Evolutionary conservation across 495 filamentous ascomycete genomes (phyloP).

Genomic region (Penicillium subrubescens): DNA sequence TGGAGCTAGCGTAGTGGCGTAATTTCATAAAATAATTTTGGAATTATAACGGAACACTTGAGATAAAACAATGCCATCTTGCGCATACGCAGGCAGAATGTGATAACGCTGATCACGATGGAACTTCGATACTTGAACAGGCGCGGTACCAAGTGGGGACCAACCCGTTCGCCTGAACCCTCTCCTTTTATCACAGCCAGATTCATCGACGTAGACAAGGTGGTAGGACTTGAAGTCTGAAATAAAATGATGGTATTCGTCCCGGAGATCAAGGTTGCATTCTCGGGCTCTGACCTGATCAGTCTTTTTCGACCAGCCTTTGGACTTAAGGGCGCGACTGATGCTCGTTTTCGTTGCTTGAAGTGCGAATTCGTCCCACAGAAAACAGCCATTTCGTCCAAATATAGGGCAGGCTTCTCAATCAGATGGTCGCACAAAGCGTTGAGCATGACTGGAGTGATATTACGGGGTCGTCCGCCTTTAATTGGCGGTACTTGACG

Average conservation of each 20-base stretch:
- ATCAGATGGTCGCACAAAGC: slow-evolving; percentile 19
- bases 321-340: neutral
- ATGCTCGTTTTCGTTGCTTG: neutral
- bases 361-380: slow-evolving; percentile 22
- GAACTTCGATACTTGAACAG: slow-evolving; percentile 35
- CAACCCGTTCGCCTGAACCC: slow-evolving; percentile 1
- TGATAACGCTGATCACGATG: slow-evolving; percentile 35
- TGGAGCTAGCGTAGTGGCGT: too few species aligned
- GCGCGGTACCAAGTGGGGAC: slow-evolving; percentile 32
- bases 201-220: neutral
- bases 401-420: slow-evolving; percentile 23
- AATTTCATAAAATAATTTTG: too few species aligned
- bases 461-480: neutral
- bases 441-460: slow-evolving; percentile 6
- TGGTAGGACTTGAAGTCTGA: slow-evolving; percentile 31
- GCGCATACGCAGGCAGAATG: slow-evolving; percentile 39
- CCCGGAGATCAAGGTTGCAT: slow-evolving; percentile 35
- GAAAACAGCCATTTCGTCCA: slow-evolving; percentile 25
- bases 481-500: slow-evolving; percentile 20
- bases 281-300: slow-evolving; percentile 13
- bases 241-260: slow-evolving; percentile 36
- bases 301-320: slow-evolving; percentile 23
- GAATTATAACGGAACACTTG: too few species aligned
- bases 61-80: slow-evolving; percentile 38
- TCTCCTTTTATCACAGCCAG: slow-evolving; percentile 24